phyloP scores from a whole-genome alignment of 2,329 filamentous ascomycete species.

The Xylaria sp. region DNA sequence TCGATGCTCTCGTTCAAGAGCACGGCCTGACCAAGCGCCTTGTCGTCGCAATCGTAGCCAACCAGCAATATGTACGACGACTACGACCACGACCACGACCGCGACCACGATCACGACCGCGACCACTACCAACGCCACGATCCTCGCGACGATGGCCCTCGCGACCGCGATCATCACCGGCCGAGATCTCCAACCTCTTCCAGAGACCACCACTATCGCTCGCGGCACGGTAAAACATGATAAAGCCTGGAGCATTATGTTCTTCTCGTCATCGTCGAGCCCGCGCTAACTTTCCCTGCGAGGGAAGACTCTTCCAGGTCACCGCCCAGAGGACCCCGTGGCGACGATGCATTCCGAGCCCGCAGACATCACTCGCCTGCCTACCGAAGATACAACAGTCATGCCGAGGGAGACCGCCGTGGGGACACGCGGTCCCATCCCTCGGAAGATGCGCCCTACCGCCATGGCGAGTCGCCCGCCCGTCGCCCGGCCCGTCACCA shows the following conservation, averaged over 20 bases:
- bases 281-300: slow-evolving; percentile 43
- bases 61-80: slow-evolving; percentile 42
- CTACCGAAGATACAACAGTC: slow-evolving; percentile 25
- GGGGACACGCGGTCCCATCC: slow-evolving; percentile 28
- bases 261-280: slow-evolving; percentile 37
- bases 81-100: slow-evolving; percentile 36
- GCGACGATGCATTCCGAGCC: slow-evolving; percentile 37
- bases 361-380: slow-evolving; percentile 31
- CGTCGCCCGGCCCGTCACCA: slow-evolving; percentile 25
- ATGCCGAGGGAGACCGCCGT: slow-evolving; percentile 31
- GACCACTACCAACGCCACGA: slow-evolving; percentile 31
- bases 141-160: slow-evolving; percentile 35
- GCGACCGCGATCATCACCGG: slow-evolving; percentile 33
- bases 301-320: slow-evolving; percentile 45
- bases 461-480: slow-evolving; percentile 29
- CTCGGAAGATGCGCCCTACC: slow-evolving; percentile 28
- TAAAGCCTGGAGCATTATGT: slow-evolving; percentile 41
- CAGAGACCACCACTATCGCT: slow-evolving; percentile 41
- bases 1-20: background rate
- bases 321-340: slow-evolving; percentile 35
- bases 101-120: slow-evolving; percentile 31
- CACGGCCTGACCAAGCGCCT: background rate
- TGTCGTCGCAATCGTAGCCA: background rate
- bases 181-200: slow-evolving; percentile 40
- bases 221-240: slow-evolving; percentile 45